These are phyloP conservation scores for Suillus luteus DNA, from an alignment of 768 basidiomycete species.

Conservation along the genomic window DNA sequence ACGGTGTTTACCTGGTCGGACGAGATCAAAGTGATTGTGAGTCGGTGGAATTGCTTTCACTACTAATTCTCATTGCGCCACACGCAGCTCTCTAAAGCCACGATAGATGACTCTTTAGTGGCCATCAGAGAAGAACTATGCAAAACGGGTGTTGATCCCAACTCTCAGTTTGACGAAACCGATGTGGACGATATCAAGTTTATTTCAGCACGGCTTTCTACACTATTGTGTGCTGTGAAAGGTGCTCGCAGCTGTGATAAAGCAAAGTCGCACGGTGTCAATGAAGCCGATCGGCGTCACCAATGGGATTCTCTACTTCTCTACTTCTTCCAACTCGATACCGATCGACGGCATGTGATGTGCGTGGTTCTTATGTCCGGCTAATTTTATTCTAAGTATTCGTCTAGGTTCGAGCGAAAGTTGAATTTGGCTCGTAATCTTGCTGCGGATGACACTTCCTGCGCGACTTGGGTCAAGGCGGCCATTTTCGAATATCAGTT, in stretches of 20 bases:
- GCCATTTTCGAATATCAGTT: rapidly evolving
- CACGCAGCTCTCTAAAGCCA: neutral
- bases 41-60: neutral
- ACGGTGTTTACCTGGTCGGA: conserved; percentile 6
- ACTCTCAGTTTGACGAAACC: neutral
- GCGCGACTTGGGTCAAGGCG: neutral
- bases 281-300: neutral
- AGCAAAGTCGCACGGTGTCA: neutral
- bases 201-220: neutral
- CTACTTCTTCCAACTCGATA: neutral
- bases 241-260: neutral
- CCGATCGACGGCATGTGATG: neutral
- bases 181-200: neutral
- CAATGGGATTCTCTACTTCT: conserved; percentile 2
- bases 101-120: neutral
- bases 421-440: neutral
- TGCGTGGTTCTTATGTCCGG: neutral
- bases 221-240: neutral
- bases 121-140: neutral
- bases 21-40: neutral
- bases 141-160: too few relatives aligned
- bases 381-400: too few relatives aligned
- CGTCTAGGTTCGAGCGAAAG: too few relatives aligned
- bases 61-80: neutral
- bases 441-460: neutral